Base-by-base conservation (phyloP, 331 rosid genomes). In the Acacia pycnantha region DNA sequence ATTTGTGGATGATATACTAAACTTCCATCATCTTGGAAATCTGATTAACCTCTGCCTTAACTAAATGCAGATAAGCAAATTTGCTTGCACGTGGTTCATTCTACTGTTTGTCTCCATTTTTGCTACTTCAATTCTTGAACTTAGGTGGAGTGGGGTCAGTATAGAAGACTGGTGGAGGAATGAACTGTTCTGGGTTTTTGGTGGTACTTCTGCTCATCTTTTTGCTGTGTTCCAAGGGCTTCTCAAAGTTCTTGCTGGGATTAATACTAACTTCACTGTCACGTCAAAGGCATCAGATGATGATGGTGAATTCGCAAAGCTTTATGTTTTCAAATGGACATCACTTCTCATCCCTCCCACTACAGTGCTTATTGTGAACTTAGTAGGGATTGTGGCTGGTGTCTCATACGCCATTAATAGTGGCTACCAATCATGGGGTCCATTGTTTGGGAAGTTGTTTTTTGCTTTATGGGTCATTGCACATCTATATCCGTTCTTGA, bases 131-230 rank as follows among this genome's bases (percentile, higher is more conserved):
- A 92, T 96, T 78, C 99, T 96, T 21, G 99, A 96, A 91, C 98
- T 96, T 56, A 92, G 99, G 83, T 96, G 99, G 99, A 96, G 99
- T 86, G 99, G 99, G 37, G 99, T 96, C 43, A 87, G 98, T 68
- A 90, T 94, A 74, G 99, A 96, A 59, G 99, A 96, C 83, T 96
- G 99, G 99, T 96, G 99, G 99, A 94, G 99, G 77, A 96, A 96
- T 8, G 99, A 96, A 81, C 99, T 92, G 83, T 96, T 96, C 78
- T 96, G 99, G 99, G 98, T 96, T 77, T 92, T 96, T 12, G 99
- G 99, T 54, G 99, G 99, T 41, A 96, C 99, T 53, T 96, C 99
- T 0, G 99, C 99, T 11, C 99, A 96, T 94, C 95, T 96, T 31
- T 94, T 96, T 10, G 99, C 99, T 0, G 99, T 96, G 85, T 96